phyloP scores from a whole-genome alignment of 352 stramenopile genomes.

The Plasmopara muralis region DNA sequence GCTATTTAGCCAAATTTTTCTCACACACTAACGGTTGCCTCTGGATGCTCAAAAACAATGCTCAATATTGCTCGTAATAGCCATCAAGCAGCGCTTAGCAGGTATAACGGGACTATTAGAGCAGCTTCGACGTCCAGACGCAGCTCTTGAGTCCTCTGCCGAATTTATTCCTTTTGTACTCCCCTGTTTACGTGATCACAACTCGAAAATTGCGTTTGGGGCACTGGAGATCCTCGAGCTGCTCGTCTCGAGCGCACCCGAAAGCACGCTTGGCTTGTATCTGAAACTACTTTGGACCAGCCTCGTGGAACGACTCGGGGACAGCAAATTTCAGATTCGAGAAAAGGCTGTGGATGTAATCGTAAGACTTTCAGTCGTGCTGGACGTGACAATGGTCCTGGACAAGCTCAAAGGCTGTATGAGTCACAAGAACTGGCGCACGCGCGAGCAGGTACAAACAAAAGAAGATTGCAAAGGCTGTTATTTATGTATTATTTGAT shows the following conservation, averaged over 20 bases:
- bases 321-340: constrained; percentile 68
- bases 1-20: neutral
- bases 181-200: constrained; percentile 74
- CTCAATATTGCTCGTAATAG: constrained; percentile 16
- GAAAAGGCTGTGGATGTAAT: constrained; percentile 72
- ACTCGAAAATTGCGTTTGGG: constrained; percentile 68
- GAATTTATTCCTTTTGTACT: constrained; percentile 48
- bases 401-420: constrained; percentile 41
- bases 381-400: constrained; percentile 52
- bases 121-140: constrained; percentile 26
- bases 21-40: neutral
- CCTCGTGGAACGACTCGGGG: constrained; percentile 64
- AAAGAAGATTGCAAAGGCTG: neutral
- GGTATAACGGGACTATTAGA: constrained; percentile 55
- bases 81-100: constrained; percentile 76
- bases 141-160: constrained; percentile 30
- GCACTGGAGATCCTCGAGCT: constrained; percentile 61
- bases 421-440: constrained; percentile 81
- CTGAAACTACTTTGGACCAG: constrained; percentile 65
- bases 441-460: constrained; percentile 55
- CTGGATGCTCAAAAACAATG: neutral
- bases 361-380: constrained; percentile 51
- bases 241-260: constrained; percentile 38
- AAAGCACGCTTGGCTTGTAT: constrained; percentile 38
- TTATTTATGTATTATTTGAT: constrained; percentile 3